Percentiles rank a stretch among this genome's conserved stretches.
phyloP scores from a whole-genome alignment of 768 basidiomycete species.

The Hysterangium stoloniferum region DNA sequence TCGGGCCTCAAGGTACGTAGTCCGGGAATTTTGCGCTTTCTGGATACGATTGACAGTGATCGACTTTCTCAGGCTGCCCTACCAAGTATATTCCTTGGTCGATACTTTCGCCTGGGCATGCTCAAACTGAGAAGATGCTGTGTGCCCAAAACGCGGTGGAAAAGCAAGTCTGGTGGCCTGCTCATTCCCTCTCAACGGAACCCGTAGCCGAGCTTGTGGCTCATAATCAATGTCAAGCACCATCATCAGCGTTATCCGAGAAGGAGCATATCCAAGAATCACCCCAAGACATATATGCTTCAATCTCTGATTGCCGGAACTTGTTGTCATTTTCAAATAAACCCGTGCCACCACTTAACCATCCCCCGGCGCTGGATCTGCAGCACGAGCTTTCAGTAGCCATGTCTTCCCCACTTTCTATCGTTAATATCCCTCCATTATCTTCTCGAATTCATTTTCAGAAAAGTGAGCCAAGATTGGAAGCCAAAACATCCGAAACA shows the following conservation, averaged over 20 bases:
- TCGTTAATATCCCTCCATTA: conserved; percentile 17
- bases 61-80: conserved; percentile 40
- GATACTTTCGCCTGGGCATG: conserved; percentile 51
- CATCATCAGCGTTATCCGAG: not conserved
- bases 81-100: conserved; percentile 55
- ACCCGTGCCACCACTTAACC: conserved; percentile 7
- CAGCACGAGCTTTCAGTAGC: conserved; percentile 47
- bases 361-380: conserved; percentile 24
- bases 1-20: conserved; percentile 37
- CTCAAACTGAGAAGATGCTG: conserved; percentile 47
- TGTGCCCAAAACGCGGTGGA: conserved; percentile 27
- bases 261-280: not conserved
- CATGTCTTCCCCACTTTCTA: conserved; percentile 37
- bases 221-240: not conserved
- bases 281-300: not conserved
- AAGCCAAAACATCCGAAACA: conserved; percentile 63
- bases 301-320: not conserved
- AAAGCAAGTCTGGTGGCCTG: conserved; percentile 46
- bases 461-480: conserved; percentile 12
- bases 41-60: not conserved
- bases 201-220: not conserved
- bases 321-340: not conserved
- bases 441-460: conserved; percentile 16
- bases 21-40: not conserved
- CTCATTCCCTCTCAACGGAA: conserved; percentile 13